Evolutionary conservation across 257 asterid genomes (phyloP), one percentile per base, ranked within the genome.

Genomic region (Solanum sparsipilum): DNA sequence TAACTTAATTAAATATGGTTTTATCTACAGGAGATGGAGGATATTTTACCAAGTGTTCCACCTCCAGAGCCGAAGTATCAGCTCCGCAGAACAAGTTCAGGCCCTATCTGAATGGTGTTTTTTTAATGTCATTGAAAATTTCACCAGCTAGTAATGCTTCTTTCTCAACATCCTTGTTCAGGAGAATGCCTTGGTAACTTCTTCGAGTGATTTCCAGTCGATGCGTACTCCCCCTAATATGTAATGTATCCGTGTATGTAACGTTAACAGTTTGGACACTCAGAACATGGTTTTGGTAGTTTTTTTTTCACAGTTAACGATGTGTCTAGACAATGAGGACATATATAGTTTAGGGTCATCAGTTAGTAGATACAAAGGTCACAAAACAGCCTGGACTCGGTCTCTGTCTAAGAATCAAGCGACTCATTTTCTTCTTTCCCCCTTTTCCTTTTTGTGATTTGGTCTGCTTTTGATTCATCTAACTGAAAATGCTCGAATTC

Each of bases 41-140:
- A 87, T 78, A 84, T 88, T 56, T 86, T 92, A 74, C 90, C 93
- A 8, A 68, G 65, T 70, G 88, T 85, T 32, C 91, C 90, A 78
- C 90, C 87, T 48, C 92, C 89, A 12, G 93, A 92, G 91, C 93
- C 91, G 20, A 92, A 87, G 89, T 90, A 92, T 87, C 94, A 92
- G 88, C 90, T 92, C 44, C 90, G 93, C 39, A 82, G 93, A 88
- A 91, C 93, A 87, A 92, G 94, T 73, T 92, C 94, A 23, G 88
- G 87, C 68, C 90, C 92, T 29, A 32, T 92, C 86, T 92, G 90
- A 65, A 27, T 79, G 52, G 76, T 86, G 70, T 63, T 65, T 35
- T 56, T 67, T 38, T 41, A 20, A 18, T 65, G 84, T 31, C 79
- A 71, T 41, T 85, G 81, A 20, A 87, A 58, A 72, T 88, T 74